Evolutionary conservation across 345 rosid genomes (phyloP).

Genomic region (Linum trigynum): DNA sequence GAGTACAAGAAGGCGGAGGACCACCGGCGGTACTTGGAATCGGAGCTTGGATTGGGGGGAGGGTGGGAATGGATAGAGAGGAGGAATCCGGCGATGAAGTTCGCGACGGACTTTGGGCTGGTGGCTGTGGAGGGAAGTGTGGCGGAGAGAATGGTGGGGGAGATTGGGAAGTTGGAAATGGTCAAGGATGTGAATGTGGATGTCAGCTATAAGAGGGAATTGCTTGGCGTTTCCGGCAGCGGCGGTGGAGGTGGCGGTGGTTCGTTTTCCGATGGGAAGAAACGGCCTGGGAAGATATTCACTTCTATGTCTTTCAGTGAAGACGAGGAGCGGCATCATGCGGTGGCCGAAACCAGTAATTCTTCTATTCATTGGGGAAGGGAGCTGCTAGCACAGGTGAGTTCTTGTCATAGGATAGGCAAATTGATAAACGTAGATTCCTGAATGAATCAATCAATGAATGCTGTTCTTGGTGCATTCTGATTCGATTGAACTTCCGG

Average conservation of each 20-base stretch:
- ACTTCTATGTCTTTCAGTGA: slow-evolving; percentile 78
- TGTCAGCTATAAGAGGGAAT: slow-evolving; percentile 48
- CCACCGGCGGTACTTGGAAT: slow-evolving; percentile 53
- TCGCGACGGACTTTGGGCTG: slow-evolving; percentile 79
- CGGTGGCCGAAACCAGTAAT: slow-evolving; percentile 37
- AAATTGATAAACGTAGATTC: not conserved
- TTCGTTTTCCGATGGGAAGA: slow-evolving; percentile 48
- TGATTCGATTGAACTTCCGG: not conserved
- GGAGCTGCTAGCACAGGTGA: slow-evolving; percentile 62
- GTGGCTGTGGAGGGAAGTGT: slow-evolving; percentile 43
- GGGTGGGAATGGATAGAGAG: slow-evolving; percentile 96
- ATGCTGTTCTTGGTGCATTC: not conserved
- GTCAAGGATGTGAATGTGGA: slow-evolving; percentile 83
- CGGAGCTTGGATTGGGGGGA: slow-evolving; percentile 30
- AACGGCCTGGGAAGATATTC: slow-evolving; percentile 84
- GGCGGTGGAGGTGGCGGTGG: slow-evolving; percentile 12
- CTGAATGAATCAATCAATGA: not conserved
- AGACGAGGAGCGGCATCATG: slow-evolving; percentile 20
- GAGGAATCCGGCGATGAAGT: slow-evolving; percentile 57
- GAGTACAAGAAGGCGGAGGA: slow-evolving; percentile 44
- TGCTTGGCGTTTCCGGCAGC: slow-evolving; percentile 28
- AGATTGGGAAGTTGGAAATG: slow-evolving; percentile 45
- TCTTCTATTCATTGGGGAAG: slow-evolving; percentile 65
- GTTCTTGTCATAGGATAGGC: not conserved
- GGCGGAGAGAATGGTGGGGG: slow-evolving; percentile 39